Evolutionary conservation across 306 rosid genomes (phyloP).

Genomic region (Fragaria nilgerrensis): DNA sequence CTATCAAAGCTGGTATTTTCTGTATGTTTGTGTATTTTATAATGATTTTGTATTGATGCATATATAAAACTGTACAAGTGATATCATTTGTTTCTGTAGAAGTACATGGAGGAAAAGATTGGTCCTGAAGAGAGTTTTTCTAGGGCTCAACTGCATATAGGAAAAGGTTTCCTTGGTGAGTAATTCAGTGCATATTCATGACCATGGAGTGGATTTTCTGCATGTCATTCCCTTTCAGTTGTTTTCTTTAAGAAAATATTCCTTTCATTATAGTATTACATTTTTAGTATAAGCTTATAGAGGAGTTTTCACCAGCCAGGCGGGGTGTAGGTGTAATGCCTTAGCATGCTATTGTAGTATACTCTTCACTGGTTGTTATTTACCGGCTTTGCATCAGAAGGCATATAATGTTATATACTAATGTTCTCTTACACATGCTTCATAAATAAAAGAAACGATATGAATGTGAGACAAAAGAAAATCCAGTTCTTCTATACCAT

Average conservation of each 20-base stretch:
- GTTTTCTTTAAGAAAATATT: not conserved
- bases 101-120: slow-evolving; percentile 35
- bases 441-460: not conserved
- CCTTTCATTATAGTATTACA: not conserved
- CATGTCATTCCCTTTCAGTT: not conserved
- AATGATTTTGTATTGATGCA: not conserved
- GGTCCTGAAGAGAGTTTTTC: slow-evolving; percentile 28
- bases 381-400: not conserved
- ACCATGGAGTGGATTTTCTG: not conserved
- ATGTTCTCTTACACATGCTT: not conserved
- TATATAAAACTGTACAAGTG: not conserved
- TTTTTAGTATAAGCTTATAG: not conserved
- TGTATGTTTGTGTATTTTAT: not conserved
- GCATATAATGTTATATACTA: not conserved
- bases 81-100: slow-evolving; percentile 23
- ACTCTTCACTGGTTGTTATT: not conserved
- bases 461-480: not conserved
- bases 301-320: not conserved
- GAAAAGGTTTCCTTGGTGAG: slow-evolving; percentile 40
- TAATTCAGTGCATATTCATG: not conserved
- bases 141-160: slow-evolving; percentile 33
- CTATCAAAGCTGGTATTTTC: slow-evolving; percentile 37
- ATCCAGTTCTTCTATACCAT: not conserved
- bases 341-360: not conserved
- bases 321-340: not conserved